Conservation (phyloP, 1,139 yeast genomes). For the Wickerhamomyces sp. region DNA sequence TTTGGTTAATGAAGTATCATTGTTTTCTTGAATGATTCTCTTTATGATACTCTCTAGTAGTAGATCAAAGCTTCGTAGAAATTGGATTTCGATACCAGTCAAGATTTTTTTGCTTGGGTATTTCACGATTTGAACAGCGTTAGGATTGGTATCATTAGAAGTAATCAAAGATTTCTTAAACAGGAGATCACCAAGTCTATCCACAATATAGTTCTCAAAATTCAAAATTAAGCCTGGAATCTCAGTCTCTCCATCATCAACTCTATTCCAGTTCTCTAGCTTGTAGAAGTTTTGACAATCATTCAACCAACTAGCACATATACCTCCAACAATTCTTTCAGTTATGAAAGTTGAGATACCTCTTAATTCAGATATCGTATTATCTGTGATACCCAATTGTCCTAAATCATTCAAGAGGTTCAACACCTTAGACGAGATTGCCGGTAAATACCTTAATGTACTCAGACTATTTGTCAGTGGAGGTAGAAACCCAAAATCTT, state of each 20-base stretch:
- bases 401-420: constrained; percentile 40
- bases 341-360: constrained; percentile 33
- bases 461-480: constrained; percentile 57
- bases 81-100: constrained; percentile 43
- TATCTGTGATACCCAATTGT: constrained; percentile 36
- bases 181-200: constrained; percentile 29
- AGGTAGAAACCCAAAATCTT: constrained; percentile 53
- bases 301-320: constrained; percentile 45
- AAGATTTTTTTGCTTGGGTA: constrained; percentile 42
- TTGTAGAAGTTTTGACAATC: constrained; percentile 41
- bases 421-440: constrained; percentile 35
- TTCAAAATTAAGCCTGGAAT: constrained; percentile 40
- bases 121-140: constrained; percentile 29
- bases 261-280: constrained; percentile 39
- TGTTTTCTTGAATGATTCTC: constrained; percentile 35
- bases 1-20: constrained; percentile 13
- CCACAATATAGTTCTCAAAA: constrained; percentile 37
- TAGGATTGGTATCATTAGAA: constrained; percentile 26
- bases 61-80: constrained; percentile 45
- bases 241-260: constrained; percentile 41
- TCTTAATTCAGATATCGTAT: constrained; percentile 33
- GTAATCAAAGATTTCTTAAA: constrained; percentile 30
- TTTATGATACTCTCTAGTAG: constrained; percentile 47
- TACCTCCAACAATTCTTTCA: constrained; percentile 41
- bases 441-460: constrained; percentile 43